Evolutionary conservation across 2,329 filamentous ascomycete genomes (phyloP).

Genomic region (Fusarium veterinarium): DNA sequence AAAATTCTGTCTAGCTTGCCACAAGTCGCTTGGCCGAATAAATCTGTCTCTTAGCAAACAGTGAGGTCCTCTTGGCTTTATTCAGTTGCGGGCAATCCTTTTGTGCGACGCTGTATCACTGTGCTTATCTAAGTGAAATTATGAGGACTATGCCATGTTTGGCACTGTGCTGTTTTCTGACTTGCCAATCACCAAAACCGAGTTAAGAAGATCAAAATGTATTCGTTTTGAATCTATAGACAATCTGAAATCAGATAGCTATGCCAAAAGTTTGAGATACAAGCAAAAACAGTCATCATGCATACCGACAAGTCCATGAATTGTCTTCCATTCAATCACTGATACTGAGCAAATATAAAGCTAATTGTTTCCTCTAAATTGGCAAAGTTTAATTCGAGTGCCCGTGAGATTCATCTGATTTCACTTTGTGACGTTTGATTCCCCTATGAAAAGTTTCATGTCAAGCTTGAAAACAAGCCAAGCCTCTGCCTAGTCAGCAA

Average conservation of each 20-base stretch:
- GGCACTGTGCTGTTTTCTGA: rapidly evolving
- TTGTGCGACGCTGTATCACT: not conserved
- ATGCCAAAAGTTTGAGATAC: rapidly evolving
- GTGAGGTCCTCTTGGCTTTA: rapidly evolving
- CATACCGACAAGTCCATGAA: too few species aligned
- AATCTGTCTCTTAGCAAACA: not conserved
- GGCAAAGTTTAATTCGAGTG: rapidly evolving
- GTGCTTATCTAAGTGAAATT: not conserved
- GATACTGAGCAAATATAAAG: too few species aligned
- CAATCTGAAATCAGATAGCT: rapidly evolving
- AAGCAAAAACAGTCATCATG: not conserved
- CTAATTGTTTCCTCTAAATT: rapidly evolving
- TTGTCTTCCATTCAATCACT: too few species aligned
- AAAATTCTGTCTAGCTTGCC: not conserved
- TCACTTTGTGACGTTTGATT: not conserved
- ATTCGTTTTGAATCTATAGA: rapidly evolving
- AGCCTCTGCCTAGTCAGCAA: not conserved
- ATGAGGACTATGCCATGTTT: not conserved
- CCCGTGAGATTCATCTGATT: rapidly evolving
- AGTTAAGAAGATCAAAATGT: rapidly evolving
- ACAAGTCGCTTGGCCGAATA: not conserved
- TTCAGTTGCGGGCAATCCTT: not conserved
- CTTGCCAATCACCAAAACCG: not conserved
- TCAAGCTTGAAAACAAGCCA: not conserved
- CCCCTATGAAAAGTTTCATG: rapidly evolving